Conservation (phyloP, 768 basidiomycete species). For the Lactarius quietus region DNA sequence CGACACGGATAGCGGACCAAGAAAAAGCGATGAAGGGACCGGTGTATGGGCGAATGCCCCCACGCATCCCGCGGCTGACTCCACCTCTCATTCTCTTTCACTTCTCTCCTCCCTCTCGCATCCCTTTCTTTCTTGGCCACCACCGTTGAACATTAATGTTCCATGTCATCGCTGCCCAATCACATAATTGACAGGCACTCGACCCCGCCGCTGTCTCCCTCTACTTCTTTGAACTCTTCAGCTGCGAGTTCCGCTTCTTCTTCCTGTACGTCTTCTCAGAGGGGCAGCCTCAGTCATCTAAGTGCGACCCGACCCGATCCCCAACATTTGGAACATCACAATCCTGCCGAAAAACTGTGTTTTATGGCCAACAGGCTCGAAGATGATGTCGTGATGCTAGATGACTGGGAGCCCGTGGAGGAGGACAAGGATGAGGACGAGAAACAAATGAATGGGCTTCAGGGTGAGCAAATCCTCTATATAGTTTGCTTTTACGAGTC, state of each 20-base stretch:
- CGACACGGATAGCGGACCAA: slow-evolving; percentile 6
- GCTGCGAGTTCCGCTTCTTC: slow-evolving; percentile 15
- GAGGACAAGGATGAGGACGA: slow-evolving; percentile 10
- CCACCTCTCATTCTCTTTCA: neutral
- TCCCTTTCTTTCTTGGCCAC: neutral
- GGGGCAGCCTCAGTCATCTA: neutral
- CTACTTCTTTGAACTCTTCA: slow-evolving; percentile 18
- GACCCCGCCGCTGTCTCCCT: slow-evolving; percentile 25
- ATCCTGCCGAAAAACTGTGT: neutral
- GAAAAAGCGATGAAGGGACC: neutral
- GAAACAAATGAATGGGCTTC: neutral
- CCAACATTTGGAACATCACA: neutral
- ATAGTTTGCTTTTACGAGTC: neutral
- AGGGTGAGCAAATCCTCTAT: slow-evolving; percentile 17
- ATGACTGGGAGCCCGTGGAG: slow-evolving; percentile 13
- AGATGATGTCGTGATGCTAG: slow-evolving; percentile 21
- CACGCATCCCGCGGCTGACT: slow-evolving; percentile 19
- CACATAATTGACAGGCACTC: neutral
- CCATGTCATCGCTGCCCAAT: slow-evolving; percentile 15
- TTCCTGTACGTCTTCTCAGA: slow-evolving; percentile 11
- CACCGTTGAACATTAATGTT: slow-evolving; percentile 12
- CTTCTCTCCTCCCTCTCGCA: neutral
- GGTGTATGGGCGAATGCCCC: neutral
- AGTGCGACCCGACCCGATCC: neutral
- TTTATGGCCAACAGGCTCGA: slow-evolving; percentile 12